Conservation (phyloP, 1,139 yeast species). For the Geotrichum fermentans region DNA sequence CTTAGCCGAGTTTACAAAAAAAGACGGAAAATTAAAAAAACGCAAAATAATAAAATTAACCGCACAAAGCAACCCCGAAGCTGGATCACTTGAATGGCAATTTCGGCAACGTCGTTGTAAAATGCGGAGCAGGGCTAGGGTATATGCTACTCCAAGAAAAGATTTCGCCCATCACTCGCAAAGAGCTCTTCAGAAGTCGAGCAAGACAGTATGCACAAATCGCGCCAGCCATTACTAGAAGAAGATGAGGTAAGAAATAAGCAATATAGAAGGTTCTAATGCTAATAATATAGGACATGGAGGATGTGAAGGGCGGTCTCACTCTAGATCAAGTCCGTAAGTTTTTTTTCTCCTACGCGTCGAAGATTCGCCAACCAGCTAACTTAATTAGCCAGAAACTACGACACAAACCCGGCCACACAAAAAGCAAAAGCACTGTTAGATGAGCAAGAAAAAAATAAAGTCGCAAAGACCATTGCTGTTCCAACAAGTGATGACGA, state of each 20-base stretch:
- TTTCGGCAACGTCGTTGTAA: too few relatives aligned
- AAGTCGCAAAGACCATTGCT: conserved; percentile 29
- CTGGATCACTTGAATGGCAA: too few relatives aligned
- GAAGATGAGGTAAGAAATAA: conserved; percentile 16
- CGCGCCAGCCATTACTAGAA: conserved; percentile 15
- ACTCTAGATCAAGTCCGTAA: conserved; percentile 21
- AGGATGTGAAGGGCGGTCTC: conserved; percentile 11
- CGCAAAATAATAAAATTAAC: too few relatives aligned
- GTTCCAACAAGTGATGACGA: conserved; percentile 64
- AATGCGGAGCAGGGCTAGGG: too few relatives aligned
- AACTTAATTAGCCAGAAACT: conserved; percentile 11
- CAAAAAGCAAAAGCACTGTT: conserved; percentile 27
- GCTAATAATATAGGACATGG: conserved; percentile 13
- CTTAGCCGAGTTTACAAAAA: too few relatives aligned
- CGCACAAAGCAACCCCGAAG: too few relatives aligned
- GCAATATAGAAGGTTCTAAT: not conserved
- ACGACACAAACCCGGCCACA: conserved; percentile 16
- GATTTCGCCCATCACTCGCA: too few relatives aligned
- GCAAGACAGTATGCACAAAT: conserved; percentile 7
- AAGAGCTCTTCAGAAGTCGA: too few relatives aligned
- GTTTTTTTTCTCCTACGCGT: too few relatives aligned
- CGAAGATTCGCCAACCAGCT: too few relatives aligned
- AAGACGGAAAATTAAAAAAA: too few relatives aligned
- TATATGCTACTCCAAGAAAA: conserved; percentile 9
- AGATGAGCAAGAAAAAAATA: conserved; percentile 27